Evolutionary conservation across 2,329 filamentous ascomycete genomes (phyloP).

Genomic region (Tolypocladium ovalisporum): DNA sequence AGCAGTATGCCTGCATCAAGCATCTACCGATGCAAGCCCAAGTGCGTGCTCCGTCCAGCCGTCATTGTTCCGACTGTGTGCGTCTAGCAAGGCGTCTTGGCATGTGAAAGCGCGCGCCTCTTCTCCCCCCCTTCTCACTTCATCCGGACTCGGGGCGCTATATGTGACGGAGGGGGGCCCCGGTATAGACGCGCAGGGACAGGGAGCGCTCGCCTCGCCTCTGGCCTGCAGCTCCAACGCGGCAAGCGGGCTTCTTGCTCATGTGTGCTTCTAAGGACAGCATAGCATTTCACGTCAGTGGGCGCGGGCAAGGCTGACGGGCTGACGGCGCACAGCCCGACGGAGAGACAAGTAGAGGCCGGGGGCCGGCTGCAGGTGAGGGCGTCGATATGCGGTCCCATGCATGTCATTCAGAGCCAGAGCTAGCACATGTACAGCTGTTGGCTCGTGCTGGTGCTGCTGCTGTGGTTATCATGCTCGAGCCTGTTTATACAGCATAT

Average conservation of each 20-base stretch:
- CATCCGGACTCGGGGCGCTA: background rate
- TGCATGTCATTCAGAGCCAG: background rate
- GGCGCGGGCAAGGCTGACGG: background rate
- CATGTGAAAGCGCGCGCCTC: background rate
- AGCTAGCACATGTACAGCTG: background rate
- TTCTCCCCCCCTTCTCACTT: no score
- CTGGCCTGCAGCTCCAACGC: background rate
- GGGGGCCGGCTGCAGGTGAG: conserved; percentile 11
- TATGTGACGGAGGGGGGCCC: background rate
- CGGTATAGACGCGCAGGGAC: background rate
- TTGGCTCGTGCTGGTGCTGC: background rate
- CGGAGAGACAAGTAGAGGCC: background rate
- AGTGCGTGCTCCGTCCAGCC: background rate
- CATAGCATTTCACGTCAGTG: background rate
- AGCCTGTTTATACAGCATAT: background rate
- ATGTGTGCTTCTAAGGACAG: background rate
- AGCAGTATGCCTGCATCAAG: background rate
- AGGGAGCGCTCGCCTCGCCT: background rate
- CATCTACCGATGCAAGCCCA: background rate
- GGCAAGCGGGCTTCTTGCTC: background rate
- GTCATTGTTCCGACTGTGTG: background rate
- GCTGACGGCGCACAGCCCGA: background rate
- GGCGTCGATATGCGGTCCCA: conserved; percentile 11
- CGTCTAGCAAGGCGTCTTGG: background rate
- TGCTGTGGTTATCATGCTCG: background rate